Evolutionary conservation across 2,329 filamentous ascomycete genomes (phyloP).

Genomic region (Tolypocladium album): DNA sequence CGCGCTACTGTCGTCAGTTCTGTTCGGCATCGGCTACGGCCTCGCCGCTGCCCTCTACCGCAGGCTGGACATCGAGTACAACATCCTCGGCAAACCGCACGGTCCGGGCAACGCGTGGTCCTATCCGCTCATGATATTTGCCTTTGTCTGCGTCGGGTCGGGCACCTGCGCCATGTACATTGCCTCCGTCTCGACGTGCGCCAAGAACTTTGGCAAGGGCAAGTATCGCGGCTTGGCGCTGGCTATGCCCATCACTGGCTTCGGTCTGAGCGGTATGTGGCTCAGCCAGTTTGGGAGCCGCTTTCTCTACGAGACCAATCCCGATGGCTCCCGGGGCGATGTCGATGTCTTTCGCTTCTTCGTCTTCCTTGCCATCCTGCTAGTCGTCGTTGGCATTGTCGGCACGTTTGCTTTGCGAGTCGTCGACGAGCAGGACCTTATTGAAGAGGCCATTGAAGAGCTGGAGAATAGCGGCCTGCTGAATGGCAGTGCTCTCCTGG

Average conservation of each 20-base stretch:
- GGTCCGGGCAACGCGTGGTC: constrained; percentile 47
- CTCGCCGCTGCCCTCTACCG: constrained; percentile 71
- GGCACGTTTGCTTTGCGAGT: constrained; percentile 67
- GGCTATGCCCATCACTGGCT: constrained; percentile 81
- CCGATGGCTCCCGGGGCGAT: constrained; percentile 53
- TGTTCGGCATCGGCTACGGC: constrained; percentile 76
- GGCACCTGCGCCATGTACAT: constrained; percentile 87
- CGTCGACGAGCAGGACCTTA: constrained; percentile 76
- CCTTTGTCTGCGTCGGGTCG: constrained; percentile 73
- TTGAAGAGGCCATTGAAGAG: constrained; percentile 82
- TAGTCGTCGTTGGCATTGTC: constrained; percentile 59
- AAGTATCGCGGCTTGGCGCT: constrained; percentile 82
- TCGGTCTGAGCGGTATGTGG: constrained; percentile 93
- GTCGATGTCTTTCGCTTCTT: constrained; percentile 79
- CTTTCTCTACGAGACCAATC: constrained; percentile 58
- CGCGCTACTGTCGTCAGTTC: constrained; percentile 56
- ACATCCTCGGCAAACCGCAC: constrained; percentile 19
- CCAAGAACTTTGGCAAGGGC: constrained; percentile 93
- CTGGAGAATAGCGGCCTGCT: constrained; percentile 81
- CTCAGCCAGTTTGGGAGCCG: constrained; percentile 78
- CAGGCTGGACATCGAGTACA: constrained; percentile 36
- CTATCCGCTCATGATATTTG: constrained; percentile 72
- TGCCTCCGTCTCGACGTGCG: constrained; percentile 82
- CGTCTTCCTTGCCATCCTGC: constrained; percentile 65
- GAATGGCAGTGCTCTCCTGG: constrained; percentile 63